Evolutionary conservation across 495 filamentous ascomycete genomes (phyloP), one percentile per base, ranked within the genome.

Genomic region (Chaetomium tenue): DNA sequence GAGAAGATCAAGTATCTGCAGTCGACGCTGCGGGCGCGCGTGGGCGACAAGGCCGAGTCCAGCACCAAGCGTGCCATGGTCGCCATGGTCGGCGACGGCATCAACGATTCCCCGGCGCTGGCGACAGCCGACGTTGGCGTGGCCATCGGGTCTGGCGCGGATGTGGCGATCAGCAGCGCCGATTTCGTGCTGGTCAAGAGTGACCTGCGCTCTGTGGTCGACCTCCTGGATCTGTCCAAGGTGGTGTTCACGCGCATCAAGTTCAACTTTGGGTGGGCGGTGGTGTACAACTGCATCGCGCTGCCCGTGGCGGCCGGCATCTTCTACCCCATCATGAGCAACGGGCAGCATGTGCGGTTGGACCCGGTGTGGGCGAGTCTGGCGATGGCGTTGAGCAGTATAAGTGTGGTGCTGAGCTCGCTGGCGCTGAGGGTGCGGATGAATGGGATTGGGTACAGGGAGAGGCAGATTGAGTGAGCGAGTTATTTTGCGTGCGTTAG

Each of bases 211-310:
- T 80, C 88, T 0, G 81, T 97, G 59, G 80, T 93, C 44, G 88
- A 87, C 5, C 79, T 97, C 25, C 82, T 92, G 0, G 78, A 88
- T 42, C 85, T 97, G 47, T 89, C 86, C 61, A 77, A 79, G 0
- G 80, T 81, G 3, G 91, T 96, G 2, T 93, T 96, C 71, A 76
- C 83, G 39, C 80, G 92, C 18, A 88, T 97, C 67, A 88, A 87
- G 71, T 82, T 94, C 77, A 97, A 97, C 70, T 97, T 96, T 72
- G 84, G 74, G 30, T 97, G 92, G 92, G 92, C 92, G 3, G 75
- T 91, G n/a, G 76, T 95, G 3, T 97, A 96, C 71, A 97, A 97
- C 69, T 58, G 88, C 12, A 71, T 88, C 52, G 86, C 90, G 5
- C 74, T 97, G n/a, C 92, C 92, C 3, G 79, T 97, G 48, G 91